These are phyloP conservation scores for Linderniella brevidens DNA, from an alignment of 257 asterid genomes.

Conservation along the genomic window DNA sequence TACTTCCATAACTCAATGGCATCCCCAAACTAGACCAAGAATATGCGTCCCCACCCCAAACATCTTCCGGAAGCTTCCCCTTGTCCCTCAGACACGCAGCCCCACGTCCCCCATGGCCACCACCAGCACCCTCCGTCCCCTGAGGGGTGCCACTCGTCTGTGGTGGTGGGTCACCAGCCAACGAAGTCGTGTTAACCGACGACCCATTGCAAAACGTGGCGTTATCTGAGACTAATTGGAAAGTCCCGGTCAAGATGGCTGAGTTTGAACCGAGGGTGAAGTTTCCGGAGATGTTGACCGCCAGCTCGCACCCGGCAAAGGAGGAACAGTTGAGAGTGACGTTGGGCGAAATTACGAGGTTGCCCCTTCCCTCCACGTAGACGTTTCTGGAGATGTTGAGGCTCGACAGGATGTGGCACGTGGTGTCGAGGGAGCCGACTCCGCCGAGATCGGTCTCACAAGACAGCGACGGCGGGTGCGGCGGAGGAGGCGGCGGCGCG, in stretches of 20 bases:
- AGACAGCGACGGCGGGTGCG: slow-evolving; percentile 81
- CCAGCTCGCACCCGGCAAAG: slow-evolving; percentile 62
- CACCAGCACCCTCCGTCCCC: slow-evolving; percentile 89
- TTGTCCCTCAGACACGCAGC: slow-evolving; percentile 67
- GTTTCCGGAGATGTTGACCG: slow-evolving; percentile 56
- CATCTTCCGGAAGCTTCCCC: slow-evolving; percentile 71
- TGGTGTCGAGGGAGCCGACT: slow-evolving; percentile 75
- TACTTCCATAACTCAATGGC: slow-evolving; percentile 88
- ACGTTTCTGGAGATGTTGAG: slow-evolving; percentile 52
- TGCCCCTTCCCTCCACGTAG: slow-evolving; percentile 81
- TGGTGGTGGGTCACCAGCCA: slow-evolving; percentile 73
- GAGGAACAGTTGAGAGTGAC: slow-evolving; percentile 51
- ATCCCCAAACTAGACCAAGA: slow-evolving; percentile 60
- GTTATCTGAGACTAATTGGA: slow-evolving; percentile 53
- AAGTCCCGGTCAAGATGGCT: slow-evolving; percentile 36
- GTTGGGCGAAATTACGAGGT: slow-evolving; percentile 59
- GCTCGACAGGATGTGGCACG: slow-evolving; percentile 59
- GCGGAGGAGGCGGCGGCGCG: slow-evolving; percentile 98
- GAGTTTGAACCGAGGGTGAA: slow-evolving; percentile 55
- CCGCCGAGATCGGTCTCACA: slow-evolving; percentile 91
- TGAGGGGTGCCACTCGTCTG: slow-evolving; percentile 97
- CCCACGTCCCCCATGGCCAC: slow-evolving; percentile 97
- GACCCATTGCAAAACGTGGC: slow-evolving; percentile 59
- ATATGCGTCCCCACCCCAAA: slow-evolving; percentile 97
- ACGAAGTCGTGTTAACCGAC: slow-evolving; percentile 61